Base-by-base conservation (phyloP, 169 alveolate species). In the Plasmodium vivax region DNA sequence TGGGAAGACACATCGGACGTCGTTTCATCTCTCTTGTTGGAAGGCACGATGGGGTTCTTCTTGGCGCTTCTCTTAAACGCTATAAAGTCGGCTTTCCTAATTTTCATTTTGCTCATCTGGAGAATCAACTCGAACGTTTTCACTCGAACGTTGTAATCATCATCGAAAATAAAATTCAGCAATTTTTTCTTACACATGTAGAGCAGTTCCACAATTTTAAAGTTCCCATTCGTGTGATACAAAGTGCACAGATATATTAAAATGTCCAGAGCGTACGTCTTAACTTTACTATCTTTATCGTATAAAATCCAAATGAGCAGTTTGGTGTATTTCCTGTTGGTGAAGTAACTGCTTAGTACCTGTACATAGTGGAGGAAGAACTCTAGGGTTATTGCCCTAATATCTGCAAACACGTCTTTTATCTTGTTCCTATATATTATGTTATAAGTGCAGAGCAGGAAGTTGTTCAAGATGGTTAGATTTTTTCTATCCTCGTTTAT, bases 51-150 rank as follows among this genome's bases (percentile, higher is more conserved):
- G 16, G 56, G 41, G 82, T 27, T 23, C 38, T 19, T 34, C 83
- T 81, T 92, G 47, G 32, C 12, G 9, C 36, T 34, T 36, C 36
- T 82, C 36, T 82, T 83, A 82, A 92, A 82, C n/a, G 36, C 58
- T 82, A 45, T 30, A 16, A 90, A 90, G 2, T 90, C 91, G 34
- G 5, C 47, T 34, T 83, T 92, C 14, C 58, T 83, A 72, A 92
- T 82, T 72, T 79, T 82, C 95, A 92, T 92, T 83, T 82, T 92
- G 62, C 92, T 92, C 95, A 92, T 92, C 83, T 82, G 82, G 30
- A 83, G 83, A 38, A 92, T 82, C 38, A 92, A 51, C 75, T 92
- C 95, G 32, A 92, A 92, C 12, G 95, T 92, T 77, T 92, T 92
- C 30, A 92, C 75, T 73, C 95, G 51, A 54, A 92, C 88, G 73